Base-by-base conservation (phyloP, 495 filamentous ascomycete genomes). In the Lasiosphaeriaceae sp. region DNA sequence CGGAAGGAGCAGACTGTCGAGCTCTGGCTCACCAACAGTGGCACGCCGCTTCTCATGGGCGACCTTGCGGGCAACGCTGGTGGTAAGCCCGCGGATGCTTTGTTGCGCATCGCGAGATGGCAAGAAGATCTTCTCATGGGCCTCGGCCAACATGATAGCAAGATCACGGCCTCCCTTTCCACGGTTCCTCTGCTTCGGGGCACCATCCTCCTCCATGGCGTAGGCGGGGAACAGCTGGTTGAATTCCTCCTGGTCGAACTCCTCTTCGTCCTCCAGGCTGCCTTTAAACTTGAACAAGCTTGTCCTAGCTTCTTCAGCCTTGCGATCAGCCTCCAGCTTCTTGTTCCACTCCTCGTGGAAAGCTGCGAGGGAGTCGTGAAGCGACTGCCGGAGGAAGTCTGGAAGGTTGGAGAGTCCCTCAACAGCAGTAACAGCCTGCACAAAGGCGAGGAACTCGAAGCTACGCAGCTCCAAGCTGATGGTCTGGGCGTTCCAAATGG, bases 231-330 rank as follows among this genome's bases (percentile, higher is more conserved):
- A 97, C 35, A 97, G 76, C 53, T 85, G 77, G 20, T 85, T 73
- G 35, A 96, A 82, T 44, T 92, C 90, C 50, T 86, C 79, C 64
- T 91, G 84, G 50, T 89, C 86, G n/a, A 82, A 79, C 57, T 88
- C 88, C 52, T 92, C 86, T 56, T 83, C 80, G 37, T 91, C 89
- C 46, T 87, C 85, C 50, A 82, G 74, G 6, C 80, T 84, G 17
- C 92, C 93, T 60, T 81, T 81, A 71, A 90, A 96, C 12, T 83
- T 85, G 70, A 93, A 99, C 21, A 93, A 65, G 47, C 90, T 88
- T 14, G 77, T 81, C 60, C 88, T 89, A 20, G 81, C 76, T 11
- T 88, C 83, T 54, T 85, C 83, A 52, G 86, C 79, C 64, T 85
- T 82, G 65, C 89, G 85, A 58, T 96, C 91, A 24, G 84, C 77